phyloP scores from a whole-genome alignment of 371 early-diverging fungal species.

The Entomophthora muscae region DNA sequence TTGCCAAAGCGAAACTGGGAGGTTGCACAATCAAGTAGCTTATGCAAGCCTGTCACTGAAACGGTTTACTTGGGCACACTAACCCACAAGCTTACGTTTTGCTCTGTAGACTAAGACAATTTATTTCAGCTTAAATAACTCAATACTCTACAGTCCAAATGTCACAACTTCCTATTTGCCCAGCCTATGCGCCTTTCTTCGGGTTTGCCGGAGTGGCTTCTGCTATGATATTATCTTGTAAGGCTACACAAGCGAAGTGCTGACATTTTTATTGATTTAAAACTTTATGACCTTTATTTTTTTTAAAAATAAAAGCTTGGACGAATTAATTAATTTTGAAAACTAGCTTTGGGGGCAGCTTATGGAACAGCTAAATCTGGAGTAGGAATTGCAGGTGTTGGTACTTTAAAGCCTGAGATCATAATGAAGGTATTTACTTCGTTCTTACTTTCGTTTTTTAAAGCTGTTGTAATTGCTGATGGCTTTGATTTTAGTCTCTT shows the following conservation, averaged over 20 bases:
- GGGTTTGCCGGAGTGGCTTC: conserved; percentile 43
- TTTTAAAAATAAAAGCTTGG: neutral
- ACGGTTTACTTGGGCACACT: too few relatives aligned
- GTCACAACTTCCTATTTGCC: conserved; percentile 14
- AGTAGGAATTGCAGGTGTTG: conserved; percentile 86
- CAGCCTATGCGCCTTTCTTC: conserved; percentile 42
- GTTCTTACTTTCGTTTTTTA: neutral
- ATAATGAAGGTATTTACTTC: conserved; percentile 54
- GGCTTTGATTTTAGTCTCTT: conserved; percentile 37
- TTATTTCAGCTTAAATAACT: too few relatives aligned
- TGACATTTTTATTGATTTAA: neutral
- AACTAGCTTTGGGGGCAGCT: conserved; percentile 73
- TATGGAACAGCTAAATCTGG: conserved; percentile 97
- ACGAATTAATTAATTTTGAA: neutral
- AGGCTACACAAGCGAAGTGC: too few relatives aligned
- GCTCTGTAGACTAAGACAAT: too few relatives aligned
- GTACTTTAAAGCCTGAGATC: conserved; percentile 86
- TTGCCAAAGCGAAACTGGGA: too few relatives aligned
- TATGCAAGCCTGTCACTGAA: too few relatives aligned
- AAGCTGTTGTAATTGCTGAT: too few relatives aligned
- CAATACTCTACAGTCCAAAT: too few relatives aligned
- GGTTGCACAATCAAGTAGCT: too few relatives aligned
- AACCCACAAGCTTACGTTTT: too few relatives aligned
- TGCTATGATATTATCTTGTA: conserved; percentile 44
- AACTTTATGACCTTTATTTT: neutral